Conservation (phyloP, 352 stramenopile genomes). For the Aphanomyces stellatus region DNA sequence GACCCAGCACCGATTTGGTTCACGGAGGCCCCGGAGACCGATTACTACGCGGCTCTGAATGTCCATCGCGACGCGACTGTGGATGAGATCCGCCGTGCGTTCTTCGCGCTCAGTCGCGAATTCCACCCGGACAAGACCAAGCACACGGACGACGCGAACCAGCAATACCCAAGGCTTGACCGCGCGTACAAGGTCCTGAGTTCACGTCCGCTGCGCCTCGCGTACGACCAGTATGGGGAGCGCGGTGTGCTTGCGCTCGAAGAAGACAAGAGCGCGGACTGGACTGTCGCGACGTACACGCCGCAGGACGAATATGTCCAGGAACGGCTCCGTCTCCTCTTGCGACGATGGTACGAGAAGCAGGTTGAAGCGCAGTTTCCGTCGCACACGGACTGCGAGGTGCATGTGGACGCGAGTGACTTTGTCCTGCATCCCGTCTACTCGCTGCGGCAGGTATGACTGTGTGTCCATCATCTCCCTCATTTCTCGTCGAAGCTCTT, state of each 20-base stretch:
- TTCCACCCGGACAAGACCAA: constrained; percentile 72
- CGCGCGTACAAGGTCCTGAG: constrained; percentile 75
- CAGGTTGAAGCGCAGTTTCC: constrained; percentile 65
- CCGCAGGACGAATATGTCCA: constrained; percentile 28
- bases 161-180: constrained; percentile 71
- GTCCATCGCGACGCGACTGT: constrained; percentile 41
- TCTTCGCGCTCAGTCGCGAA: constrained; percentile 63
- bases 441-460: constrained; percentile 33
- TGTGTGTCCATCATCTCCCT: too few species aligned
- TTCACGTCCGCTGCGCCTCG: constrained; percentile 49
- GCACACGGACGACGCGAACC: constrained; percentile 50
- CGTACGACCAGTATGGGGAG: constrained; percentile 75
- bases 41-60: constrained; percentile 79
- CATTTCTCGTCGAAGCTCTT: background rate
- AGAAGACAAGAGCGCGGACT: constrained; percentile 44
- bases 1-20: constrained; percentile 10
- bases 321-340: constrained; percentile 40
- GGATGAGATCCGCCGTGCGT: constrained; percentile 62
- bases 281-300: background rate
- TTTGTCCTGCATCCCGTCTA: constrained; percentile 47
- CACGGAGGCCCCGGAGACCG: constrained; percentile 31
- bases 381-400: constrained; percentile 73
- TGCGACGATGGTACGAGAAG: constrained; percentile 59
- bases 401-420: constrained; percentile 68
- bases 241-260: constrained; percentile 55